phyloP scores from a whole-genome alignment of 2,329 filamentous ascomycete genomes.

The Pseudogymnoascus sp. region DNA sequence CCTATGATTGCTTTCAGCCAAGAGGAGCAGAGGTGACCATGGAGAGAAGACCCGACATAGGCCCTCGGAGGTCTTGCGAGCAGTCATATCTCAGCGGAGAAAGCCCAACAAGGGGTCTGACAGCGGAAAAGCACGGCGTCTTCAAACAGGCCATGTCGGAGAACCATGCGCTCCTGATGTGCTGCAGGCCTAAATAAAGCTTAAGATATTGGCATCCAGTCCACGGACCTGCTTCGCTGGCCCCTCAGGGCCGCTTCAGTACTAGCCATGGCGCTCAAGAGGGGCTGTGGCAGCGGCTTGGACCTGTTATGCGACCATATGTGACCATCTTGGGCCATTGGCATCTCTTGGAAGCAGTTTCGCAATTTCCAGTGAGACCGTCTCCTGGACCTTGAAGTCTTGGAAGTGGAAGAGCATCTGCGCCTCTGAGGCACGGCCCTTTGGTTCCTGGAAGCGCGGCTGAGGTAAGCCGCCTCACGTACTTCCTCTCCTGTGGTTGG shows the following conservation, averaged over 20 bases:
- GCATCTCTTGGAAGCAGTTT: not conserved
- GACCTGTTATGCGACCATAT: not conserved
- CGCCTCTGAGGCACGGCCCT: not conserved
- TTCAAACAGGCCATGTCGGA: not conserved
- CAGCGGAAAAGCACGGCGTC: not conserved
- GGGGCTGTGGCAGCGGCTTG: not conserved
- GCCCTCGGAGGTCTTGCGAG: not conserved
- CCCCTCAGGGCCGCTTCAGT: not conserved
- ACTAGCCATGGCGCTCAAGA: not conserved
- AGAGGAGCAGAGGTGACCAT: not conserved
- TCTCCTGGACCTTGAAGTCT: not conserved
- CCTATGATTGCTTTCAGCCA: not conserved
- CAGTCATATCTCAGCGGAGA: not conserved
- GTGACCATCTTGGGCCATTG: not conserved
- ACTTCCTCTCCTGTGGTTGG: not conserved
- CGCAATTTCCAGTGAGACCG: slow-evolving; percentile 2
- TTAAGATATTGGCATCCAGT: not conserved
- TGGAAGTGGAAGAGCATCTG: slow-evolving; percentile 4
- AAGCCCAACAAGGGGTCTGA: not conserved
- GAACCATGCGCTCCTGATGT: not conserved
- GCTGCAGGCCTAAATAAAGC: not conserved
- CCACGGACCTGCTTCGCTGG: not conserved
- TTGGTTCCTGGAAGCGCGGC: not conserved
- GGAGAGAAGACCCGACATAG: not conserved
- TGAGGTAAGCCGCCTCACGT: not conserved